Conservation (phyloP, 2,329 filamentous ascomycete species). For the Pleoardoris graminearum region DNA sequence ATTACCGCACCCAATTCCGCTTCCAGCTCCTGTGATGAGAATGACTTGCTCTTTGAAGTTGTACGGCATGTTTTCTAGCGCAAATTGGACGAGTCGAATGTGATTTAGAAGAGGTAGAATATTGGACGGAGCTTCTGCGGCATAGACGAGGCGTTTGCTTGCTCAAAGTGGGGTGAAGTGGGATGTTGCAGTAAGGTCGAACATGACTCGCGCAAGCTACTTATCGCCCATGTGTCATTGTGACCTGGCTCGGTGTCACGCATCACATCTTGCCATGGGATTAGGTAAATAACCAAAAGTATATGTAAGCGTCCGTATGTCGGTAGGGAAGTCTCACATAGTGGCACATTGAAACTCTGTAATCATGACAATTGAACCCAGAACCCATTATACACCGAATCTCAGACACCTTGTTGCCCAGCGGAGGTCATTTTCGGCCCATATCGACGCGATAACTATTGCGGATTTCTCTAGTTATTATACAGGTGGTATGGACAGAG, state of each 20-base stretch:
- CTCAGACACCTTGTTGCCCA: no score
- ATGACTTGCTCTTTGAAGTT: slow-evolving; percentile 36
- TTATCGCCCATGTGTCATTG: slow-evolving; percentile 14
- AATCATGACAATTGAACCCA: no score
- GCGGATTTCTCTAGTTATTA: no score
- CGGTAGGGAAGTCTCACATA: no score
- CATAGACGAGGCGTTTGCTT: slow-evolving; percentile 4
- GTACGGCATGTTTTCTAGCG: slow-evolving; percentile 22
- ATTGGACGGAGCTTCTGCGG: background rate
- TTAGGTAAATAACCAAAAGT: no score
- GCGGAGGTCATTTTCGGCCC: no score
- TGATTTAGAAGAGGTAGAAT: background rate
- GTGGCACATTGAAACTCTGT: no score
- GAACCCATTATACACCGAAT: no score
- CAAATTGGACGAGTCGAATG: background rate
- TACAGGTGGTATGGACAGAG: no score
- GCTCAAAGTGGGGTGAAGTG: slow-evolving; percentile 42
- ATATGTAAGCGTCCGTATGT: no score
- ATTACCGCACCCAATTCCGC: slow-evolving; percentile 52
- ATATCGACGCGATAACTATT: no score
- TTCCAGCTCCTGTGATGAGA: slow-evolving; percentile 37
- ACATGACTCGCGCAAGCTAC: slow-evolving; percentile 31
- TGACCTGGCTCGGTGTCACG: background rate
- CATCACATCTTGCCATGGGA: no score
- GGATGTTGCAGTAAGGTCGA: slow-evolving; percentile 22